Evolutionary conservation across 441 rosid genomes (phyloP), one percentile per base, ranked within the genome.

Genomic region (Populus hybrid): DNA sequence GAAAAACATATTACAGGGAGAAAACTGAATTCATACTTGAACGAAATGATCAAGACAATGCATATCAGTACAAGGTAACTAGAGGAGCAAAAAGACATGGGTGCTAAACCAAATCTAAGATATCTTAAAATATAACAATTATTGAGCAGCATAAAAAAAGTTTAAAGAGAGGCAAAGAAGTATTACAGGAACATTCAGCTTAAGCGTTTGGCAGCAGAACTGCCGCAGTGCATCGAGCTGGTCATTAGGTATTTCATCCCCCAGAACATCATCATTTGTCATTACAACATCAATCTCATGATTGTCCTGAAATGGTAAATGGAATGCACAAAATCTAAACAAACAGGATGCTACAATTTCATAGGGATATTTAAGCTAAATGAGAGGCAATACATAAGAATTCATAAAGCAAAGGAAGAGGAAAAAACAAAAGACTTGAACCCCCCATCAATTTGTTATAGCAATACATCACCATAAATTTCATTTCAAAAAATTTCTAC

Each of bases 201-300:
- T 88, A 71, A 97, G 92, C 57, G 85, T 87, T 85, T 83, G 92
- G 84, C 90, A 93, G 89, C 95, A 95, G 81, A 89, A 89, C 5
- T 74, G 84, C 42, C 93, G 91, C 83, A 92, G 73, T 50, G 80
- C 81, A 82, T 86, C 88, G 82, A 78, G 86, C 89, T 97, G 99
- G 72, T 93, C 95, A 67, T 70, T 70, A 78, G 99, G 98, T 83
- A 97, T 89, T 85, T 94, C 97, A 88, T 95, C 99, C 38, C 99
- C 99, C 81, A 97, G 84, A 82, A 95, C 81, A 82, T 97, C 99
- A 89, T 97, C 97, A 90, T 95, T 97, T 70, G 99, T 91, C 98
- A 95, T 87, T 67, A 71, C 79, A 20, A 77, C 88, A 77, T 89
- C 91, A 50, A 81, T 76, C 80, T 87, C 97, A 42, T 81, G 88